Evolutionary conservation across 306 rosid genomes (phyloP).

Genomic region (Canavalia gladiata): DNA sequence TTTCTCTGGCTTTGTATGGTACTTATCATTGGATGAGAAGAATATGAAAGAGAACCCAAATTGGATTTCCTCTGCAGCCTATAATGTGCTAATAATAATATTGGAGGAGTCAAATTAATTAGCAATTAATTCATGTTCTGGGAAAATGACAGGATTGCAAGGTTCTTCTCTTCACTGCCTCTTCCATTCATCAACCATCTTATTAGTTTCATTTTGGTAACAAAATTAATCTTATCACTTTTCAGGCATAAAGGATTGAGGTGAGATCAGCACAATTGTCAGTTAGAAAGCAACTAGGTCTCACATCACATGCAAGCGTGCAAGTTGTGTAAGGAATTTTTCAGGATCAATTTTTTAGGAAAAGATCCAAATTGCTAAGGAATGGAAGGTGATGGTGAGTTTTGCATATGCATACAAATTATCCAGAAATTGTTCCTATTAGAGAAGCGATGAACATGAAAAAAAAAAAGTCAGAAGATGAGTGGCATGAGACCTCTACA

Average conservation of each 20-base stretch:
- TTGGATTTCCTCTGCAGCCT: neutral
- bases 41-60: neutral
- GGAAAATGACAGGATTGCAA: conserved; percentile 38
- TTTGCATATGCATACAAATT: conserved; percentile 11
- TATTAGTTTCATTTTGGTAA: conserved; percentile 34
- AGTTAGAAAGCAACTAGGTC: conserved; percentile 35
- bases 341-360: conserved; percentile 17
- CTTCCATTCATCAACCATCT: neutral
- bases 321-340: conserved; percentile 46
- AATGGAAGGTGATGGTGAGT: conserved; percentile 34
- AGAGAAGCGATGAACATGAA: neutral
- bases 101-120: neutral
- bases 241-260: conserved; percentile 36
- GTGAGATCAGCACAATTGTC: conserved; percentile 42
- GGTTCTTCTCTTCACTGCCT: conserved; percentile 30
- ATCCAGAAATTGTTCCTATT: neutral
- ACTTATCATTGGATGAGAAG: conserved; percentile 1
- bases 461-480: neutral
- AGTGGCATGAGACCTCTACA: neutral
- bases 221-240: conserved; percentile 47
- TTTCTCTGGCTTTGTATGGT: neutral
- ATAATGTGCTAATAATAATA: neutral
- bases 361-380: conserved; percentile 42
- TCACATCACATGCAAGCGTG: conserved; percentile 34
- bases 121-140: conserved; percentile 19